Evolutionary conservation across 225 moss, liverwort and hornwort genomes (phyloP).

Genomic region (Anthoceros angustus): DNA sequence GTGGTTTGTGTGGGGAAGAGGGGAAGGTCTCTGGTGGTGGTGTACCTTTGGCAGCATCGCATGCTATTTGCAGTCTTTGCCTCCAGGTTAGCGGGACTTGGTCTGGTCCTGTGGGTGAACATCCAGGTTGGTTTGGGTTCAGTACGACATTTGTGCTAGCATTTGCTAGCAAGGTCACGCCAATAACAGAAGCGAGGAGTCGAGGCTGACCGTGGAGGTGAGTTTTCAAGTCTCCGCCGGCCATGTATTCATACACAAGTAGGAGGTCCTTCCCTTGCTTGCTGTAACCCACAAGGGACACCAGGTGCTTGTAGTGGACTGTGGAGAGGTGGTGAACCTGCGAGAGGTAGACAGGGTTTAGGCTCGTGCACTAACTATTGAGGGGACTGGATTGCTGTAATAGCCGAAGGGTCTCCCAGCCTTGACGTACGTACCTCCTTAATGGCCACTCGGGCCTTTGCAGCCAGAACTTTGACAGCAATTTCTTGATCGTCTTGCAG

Average conservation of each 20-base stretch:
- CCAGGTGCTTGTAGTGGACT: slow-evolving; percentile 20
- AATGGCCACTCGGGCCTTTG: slow-evolving; percentile 3
- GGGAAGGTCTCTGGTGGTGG: neutral
- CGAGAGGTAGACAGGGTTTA: neutral
- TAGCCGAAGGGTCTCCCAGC: neutral
- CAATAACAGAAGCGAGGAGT: too few relatives aligned
- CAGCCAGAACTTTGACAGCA: slow-evolving; percentile 13
- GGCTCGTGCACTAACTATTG: neutral
- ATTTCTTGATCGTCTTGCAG: slow-evolving; percentile 9
- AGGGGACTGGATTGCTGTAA: neutral
- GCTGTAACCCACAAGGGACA: slow-evolving; percentile 26
- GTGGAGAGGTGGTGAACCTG: slow-evolving; percentile 24
- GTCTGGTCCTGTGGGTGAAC: neutral
- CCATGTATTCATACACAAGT: slow-evolving; percentile 22
- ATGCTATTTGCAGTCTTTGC: slow-evolving; percentile 16
- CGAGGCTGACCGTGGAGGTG: slow-evolving; percentile 16
- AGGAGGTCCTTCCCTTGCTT: slow-evolving; percentile 16
- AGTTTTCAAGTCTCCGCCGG: slow-evolving; percentile 16
- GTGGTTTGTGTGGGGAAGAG: neutral
- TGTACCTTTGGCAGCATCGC: slow-evolving; percentile 20
- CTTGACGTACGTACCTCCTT: slow-evolving; percentile 7
- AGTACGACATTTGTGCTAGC: too few relatives aligned
- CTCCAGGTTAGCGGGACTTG: slow-evolving; percentile 13
- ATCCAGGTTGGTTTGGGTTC: neutral
- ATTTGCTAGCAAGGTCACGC: too few relatives aligned